Evolutionary conservation across 768 basidiomycete species (phyloP).

Genomic region (Tylopilus subfusipes): DNA sequence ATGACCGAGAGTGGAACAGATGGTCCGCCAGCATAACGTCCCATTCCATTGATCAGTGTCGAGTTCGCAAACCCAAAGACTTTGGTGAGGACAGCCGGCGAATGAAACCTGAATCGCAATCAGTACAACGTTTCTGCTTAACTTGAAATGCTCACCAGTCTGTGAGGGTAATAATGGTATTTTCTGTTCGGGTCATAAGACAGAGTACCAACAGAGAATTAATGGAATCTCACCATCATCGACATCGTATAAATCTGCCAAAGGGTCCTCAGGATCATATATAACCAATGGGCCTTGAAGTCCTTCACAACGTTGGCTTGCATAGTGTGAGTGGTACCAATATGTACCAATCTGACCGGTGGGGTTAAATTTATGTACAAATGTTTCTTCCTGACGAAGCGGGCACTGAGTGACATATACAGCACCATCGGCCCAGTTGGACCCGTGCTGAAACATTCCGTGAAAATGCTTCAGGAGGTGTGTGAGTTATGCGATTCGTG

Average conservation of each 20-base stretch:
- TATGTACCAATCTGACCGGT: constrained; percentile 34
- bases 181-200: constrained; percentile 17
- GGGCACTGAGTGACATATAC: constrained; percentile 5
- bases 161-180: constrained; percentile 31
- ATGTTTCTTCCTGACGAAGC: constrained; percentile 20
- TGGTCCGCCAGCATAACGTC: constrained; percentile 6
- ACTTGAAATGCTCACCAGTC: background rate
- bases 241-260: constrained; percentile 36
- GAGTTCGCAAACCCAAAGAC: background rate
- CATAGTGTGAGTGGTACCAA: constrained; percentile 36
- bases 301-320: constrained; percentile 2
- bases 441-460: constrained; percentile 4
- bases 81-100: background rate
- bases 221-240: constrained; percentile 34
- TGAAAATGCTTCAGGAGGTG: background rate
- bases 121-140: background rate
- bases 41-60: constrained; percentile 4
- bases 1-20: background rate
- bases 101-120: constrained; percentile 2
- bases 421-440: constrained; percentile 6
- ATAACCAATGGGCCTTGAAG: constrained; percentile 28
- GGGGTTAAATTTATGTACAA: constrained; percentile 34
- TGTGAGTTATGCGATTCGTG: constrained; percentile 13
- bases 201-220: background rate
- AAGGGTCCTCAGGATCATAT: constrained; percentile 5